Conservation (phyloP, 2,329 filamentous ascomycete species). For the Xylariaceae sp. region DNA sequence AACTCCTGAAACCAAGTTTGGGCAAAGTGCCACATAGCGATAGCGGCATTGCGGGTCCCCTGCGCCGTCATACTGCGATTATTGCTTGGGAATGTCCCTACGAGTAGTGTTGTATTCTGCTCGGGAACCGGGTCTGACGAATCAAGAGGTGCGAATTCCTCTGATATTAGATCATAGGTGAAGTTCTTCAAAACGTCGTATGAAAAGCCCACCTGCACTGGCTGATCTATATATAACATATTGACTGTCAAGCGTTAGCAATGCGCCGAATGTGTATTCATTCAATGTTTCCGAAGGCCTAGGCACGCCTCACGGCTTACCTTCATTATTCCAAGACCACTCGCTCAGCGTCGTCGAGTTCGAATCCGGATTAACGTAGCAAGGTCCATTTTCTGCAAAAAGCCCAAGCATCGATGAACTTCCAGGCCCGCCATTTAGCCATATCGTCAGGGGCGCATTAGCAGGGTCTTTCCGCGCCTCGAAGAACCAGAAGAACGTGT, state of each 20-base stretch:
- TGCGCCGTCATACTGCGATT: conserved; percentile 53
- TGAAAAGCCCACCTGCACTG: conserved; percentile 67
- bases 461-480: conserved; percentile 42
- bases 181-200: conserved; percentile 65
- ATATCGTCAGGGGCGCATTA: conserved; percentile 55
- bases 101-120: conserved; percentile 47
- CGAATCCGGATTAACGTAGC: conserved; percentile 52
- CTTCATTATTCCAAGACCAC: conserved; percentile 62
- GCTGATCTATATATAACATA: conserved; percentile 59
- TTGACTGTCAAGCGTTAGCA: conserved; percentile 49
- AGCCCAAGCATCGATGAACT: conserved; percentile 60
- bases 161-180: conserved; percentile 54
- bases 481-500: conserved; percentile 53
- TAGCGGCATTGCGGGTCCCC: conserved; percentile 57
- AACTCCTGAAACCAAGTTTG: conserved; percentile 63
- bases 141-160: conserved; percentile 36
- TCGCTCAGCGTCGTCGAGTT: conserved; percentile 59
- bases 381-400: conserved; percentile 59
- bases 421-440: conserved; percentile 66
- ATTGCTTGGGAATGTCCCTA: conserved; percentile 64
- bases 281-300: neutral
- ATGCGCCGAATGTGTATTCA: neutral
- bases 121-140: conserved; percentile 48
- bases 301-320: conserved; percentile 19
- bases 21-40: conserved; percentile 67